Evolutionary conservation across 208 protist species (phyloP), one percentile per base, ranked within the genome.

Genomic region (Tritrichomonas foetus): DNA sequence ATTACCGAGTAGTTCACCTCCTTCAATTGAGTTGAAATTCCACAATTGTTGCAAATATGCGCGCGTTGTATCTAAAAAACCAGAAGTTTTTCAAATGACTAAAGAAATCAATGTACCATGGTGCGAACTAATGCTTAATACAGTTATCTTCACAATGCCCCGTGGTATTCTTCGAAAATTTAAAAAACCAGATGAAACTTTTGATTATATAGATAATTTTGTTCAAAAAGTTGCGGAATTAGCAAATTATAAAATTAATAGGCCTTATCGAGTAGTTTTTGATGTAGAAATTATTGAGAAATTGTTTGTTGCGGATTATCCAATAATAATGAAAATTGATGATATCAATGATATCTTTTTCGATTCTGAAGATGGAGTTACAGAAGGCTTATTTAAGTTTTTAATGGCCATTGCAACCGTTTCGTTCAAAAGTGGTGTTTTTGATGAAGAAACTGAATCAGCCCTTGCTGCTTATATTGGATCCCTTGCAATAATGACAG

Each of bases 211-310:
- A 39, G 47, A 89, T 39, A 50, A 57, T 39, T 11, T 57, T 57
- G 47, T 89, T 61, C 13, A 44, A 53, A 16, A 89, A n/a, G 78
- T 89, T 13, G 25, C 47, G 1, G 47, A 89, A 27, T 53, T 61
- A 27, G 44, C 41, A 14, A 39, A n/a, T 39, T 44, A 44, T n/a
- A 44, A 41, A 57, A 53, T 57, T 20, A 53, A 33, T 27, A 89
- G 47, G 57, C 78, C 78, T 39, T 89, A 89, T 33, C 53, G 78
- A 89, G n/a, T 89, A 20, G 78, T 89, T 57, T 89, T 89, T 47
- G 78, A 89, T 36, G 1, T 39, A 1, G 41, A 89, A 30, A 8
- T 89, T 39, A 25, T 47, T 2, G 78, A 49, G 8, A 39, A 57
- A 27, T 53, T n/a, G 30, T 8, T 22, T 27, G 41, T 33, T 27